These are phyloP conservation scores for Sungouiella blattae DNA, from an alignment of 805 yeast species.

Conservation along the genomic window DNA sequence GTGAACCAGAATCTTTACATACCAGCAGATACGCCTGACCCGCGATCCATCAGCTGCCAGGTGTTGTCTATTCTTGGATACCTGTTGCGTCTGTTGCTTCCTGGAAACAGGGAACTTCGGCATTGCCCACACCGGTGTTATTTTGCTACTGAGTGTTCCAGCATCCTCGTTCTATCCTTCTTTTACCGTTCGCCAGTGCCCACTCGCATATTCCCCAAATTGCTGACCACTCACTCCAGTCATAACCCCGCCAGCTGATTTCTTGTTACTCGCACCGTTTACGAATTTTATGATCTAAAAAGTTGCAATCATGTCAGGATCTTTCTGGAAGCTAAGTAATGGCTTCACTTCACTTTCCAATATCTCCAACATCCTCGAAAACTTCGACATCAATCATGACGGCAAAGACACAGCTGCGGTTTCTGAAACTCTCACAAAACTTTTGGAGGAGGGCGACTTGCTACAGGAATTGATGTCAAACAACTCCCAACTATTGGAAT, in stretches of 20 bases:
- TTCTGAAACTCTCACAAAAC: constrained; percentile 27
- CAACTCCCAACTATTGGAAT: constrained; percentile 72
- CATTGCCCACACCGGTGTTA: too few species aligned
- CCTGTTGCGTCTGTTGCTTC: too few species aligned
- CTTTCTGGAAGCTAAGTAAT: constrained; percentile 46
- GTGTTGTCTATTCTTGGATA: not conserved
- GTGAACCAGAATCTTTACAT: too few species aligned
- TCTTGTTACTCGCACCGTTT: not conserved
- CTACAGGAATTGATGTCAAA: constrained; percentile 60
- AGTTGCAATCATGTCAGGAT: constrained; percentile 39
- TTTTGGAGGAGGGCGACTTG: constrained; percentile 42
- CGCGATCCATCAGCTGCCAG: too few species aligned
- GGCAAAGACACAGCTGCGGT: constrained; percentile 10
- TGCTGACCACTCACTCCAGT: too few species aligned
- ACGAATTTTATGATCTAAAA: constrained; percentile 2
- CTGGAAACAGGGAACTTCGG: not conserved
- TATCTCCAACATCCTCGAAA: constrained; percentile 37
- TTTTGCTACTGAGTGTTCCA: too few species aligned
- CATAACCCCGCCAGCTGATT: too few species aligned
- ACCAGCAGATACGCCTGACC: too few species aligned
- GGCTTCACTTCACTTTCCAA: constrained; percentile 43
- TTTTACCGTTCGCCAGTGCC: too few species aligned
- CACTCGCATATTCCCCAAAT: too few species aligned
- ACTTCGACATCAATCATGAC: constrained; percentile 22
- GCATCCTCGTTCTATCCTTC: not conserved